Conservation (phyloP, 164 flowering plant species). For the Nymphaea thermarum region DNA sequence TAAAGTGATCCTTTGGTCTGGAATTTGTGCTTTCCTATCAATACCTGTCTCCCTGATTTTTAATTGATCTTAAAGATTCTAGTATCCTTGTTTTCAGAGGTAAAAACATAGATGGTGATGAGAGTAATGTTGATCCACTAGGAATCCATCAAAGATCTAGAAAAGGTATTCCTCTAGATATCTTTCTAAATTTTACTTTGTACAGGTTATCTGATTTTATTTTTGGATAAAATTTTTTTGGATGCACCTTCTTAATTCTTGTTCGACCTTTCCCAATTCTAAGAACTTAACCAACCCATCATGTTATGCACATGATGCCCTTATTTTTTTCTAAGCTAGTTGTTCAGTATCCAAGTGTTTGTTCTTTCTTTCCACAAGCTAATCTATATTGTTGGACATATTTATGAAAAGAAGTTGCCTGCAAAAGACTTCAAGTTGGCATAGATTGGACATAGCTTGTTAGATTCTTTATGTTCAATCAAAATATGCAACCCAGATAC, state of each 20-base stretch:
- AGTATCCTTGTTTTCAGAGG: neutral
- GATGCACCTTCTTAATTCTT: no score
- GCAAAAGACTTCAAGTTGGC: no score
- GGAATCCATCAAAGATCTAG: neutral
- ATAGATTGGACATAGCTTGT: no score
- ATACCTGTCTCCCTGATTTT: neutral
- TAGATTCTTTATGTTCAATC: no score
- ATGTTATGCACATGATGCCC: neutral
- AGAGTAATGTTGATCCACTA: neutral
- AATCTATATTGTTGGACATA: no score
- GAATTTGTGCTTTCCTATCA: neutral
- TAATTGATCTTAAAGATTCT: neutral
- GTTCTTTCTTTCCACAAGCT: no score
- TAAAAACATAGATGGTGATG: neutral
- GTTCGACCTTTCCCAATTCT: neutral
- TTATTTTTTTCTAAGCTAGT: neutral
- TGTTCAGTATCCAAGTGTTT: no score
- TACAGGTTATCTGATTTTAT: neutral
- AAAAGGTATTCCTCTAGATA: neutral
- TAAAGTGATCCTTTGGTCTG: neutral
- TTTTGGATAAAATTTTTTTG: neutral
- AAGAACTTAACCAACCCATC: neutral
- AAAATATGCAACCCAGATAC: no score
- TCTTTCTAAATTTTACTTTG: neutral
- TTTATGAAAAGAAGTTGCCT: no score